Conservation (phyloP, 2,329 filamentous ascomycete species). For the Neodidymelliopsis sp. region DNA sequence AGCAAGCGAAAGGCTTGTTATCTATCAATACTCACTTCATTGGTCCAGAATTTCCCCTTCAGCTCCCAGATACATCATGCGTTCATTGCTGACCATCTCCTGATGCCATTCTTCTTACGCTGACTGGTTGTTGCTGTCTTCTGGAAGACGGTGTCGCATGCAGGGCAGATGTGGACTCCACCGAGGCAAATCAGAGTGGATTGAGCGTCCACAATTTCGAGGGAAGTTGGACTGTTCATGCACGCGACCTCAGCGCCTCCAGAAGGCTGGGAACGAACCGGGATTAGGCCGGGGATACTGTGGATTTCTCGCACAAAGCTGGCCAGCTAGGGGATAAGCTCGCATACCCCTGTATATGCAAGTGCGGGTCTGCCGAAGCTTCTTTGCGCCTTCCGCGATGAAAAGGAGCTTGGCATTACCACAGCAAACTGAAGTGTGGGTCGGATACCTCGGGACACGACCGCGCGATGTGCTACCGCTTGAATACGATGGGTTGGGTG, state of each 20-base stretch:
- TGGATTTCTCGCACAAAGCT: not conserved
- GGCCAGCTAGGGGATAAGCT: not conserved
- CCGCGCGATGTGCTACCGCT: constrained; percentile 1
- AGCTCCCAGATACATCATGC: too few relatives aligned
- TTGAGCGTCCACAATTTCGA: too few relatives aligned
- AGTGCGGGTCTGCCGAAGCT: constrained; percentile 11
- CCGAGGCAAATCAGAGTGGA: too few relatives aligned
- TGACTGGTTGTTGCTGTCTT: not conserved
- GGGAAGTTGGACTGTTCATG: constrained; percentile 8
- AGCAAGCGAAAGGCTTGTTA: constrained; percentile 16
- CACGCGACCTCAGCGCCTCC: constrained; percentile 5
- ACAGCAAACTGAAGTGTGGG: constrained; percentile 4
- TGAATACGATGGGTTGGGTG: not conserved
- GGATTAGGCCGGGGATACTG: constrained; percentile 7
- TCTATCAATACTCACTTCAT: not conserved
- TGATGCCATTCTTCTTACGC: not conserved
- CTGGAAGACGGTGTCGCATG: constrained; percentile 6
- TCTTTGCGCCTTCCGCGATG: constrained; percentile 12
- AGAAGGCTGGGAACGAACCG: constrained; percentile 2
- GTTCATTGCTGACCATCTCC: not conserved
- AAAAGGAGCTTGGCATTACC: constrained; percentile 21
- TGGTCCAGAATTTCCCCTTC: too few relatives aligned
- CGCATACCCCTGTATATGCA: not conserved
- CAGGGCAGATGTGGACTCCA: constrained; percentile 8
- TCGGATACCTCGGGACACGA: not conserved